phyloP scores from a whole-genome alignment of 2,329 filamentous ascomycete genomes.

The Tolypocladium ovalisporum region DNA sequence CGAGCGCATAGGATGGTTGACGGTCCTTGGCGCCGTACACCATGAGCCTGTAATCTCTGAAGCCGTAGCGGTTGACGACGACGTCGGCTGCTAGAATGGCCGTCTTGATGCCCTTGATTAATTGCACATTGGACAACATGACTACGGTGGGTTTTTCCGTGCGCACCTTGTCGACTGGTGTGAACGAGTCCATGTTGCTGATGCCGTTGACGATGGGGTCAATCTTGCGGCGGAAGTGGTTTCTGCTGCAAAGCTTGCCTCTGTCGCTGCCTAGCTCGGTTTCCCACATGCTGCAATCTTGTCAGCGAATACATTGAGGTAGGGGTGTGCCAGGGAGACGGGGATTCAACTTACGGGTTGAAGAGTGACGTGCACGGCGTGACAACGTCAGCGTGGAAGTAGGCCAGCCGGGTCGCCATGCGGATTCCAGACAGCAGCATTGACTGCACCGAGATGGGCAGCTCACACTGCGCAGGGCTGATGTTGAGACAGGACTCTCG shows the following conservation, averaged over 20 bases:
- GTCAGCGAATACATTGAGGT: background rate
- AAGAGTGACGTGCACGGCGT: conserved; percentile 50
- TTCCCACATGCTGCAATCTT: conserved; percentile 38
- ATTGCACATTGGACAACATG: conserved; percentile 53
- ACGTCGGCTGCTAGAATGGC: conserved; percentile 53
- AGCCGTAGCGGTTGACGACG: conserved; percentile 56
- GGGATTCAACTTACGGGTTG: conserved; percentile 30
- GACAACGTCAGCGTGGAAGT: conserved; percentile 46
- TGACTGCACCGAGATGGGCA: conserved; percentile 37
- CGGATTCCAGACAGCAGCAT: conserved; percentile 34
- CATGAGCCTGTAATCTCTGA: conserved; percentile 50
- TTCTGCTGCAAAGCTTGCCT: conserved; percentile 44
- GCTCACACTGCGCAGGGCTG: conserved; percentile 35
- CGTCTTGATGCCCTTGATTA: conserved; percentile 53
- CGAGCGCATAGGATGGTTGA: conserved; percentile 48
- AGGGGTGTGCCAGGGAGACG: too few relatives aligned
- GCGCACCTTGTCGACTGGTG: conserved; percentile 47
- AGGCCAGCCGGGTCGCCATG: conserved; percentile 32
- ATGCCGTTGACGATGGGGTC: conserved; percentile 57
- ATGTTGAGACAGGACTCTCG: conserved; percentile 41
- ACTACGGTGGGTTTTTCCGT: conserved; percentile 49
- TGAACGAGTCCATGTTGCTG: conserved; percentile 51
- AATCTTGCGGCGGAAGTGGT: conserved; percentile 46
- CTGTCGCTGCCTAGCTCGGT: conserved; percentile 49
- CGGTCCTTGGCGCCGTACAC: conserved; percentile 55